phyloP scores from a whole-genome alignment of 2,329 filamentous ascomycete species.

The Penicillium palitans region DNA sequence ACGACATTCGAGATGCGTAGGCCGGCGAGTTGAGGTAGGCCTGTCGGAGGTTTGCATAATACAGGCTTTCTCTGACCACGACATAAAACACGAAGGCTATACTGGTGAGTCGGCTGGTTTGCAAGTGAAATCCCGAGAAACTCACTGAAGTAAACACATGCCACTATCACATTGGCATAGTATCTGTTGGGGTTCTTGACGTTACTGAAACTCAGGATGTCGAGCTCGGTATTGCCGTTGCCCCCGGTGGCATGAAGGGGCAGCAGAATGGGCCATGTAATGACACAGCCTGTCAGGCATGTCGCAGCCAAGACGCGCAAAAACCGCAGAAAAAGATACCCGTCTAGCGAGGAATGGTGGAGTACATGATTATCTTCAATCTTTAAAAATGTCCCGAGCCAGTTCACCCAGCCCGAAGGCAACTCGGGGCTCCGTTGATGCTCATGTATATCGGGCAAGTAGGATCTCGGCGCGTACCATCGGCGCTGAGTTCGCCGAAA shows the following conservation, averaged over 20 bases:
- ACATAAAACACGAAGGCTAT: constrained; percentile 77
- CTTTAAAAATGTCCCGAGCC: constrained; percentile 54
- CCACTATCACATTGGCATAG: constrained; percentile 75
- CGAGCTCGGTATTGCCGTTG: constrained; percentile 64
- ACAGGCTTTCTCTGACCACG: constrained; percentile 82
- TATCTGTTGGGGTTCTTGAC: constrained; percentile 63
- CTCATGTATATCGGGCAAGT: constrained; percentile 44
- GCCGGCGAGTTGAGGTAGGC: constrained; percentile 84
- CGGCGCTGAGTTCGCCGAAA: constrained; percentile 47
- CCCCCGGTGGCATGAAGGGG: constrained; percentile 85
- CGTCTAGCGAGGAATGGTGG: constrained; percentile 86
- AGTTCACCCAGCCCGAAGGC: constrained; percentile 52
- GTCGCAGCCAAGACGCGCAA: constrained; percentile 75
- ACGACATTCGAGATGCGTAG: constrained; percentile 81
- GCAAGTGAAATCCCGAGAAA: neutral
- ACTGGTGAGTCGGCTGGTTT: constrained; percentile 8
- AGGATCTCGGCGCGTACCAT: constrained; percentile 49
- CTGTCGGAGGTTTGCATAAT: constrained; percentile 86
- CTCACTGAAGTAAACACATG: constrained; percentile 73
- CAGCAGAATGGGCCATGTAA: constrained; percentile 86
- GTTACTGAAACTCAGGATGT: constrained; percentile 79
- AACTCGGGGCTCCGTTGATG: constrained; percentile 52
- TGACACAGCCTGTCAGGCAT: constrained; percentile 75
- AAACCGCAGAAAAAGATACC: constrained; percentile 88
- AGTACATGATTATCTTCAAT: constrained; percentile 76